A percentile compares a stretch with the other conserved stretches of the same genome.
phyloP scores from a whole-genome alignment of 2,329 filamentous ascomycete species.

The Ceratocystis harringtonii region DNA sequence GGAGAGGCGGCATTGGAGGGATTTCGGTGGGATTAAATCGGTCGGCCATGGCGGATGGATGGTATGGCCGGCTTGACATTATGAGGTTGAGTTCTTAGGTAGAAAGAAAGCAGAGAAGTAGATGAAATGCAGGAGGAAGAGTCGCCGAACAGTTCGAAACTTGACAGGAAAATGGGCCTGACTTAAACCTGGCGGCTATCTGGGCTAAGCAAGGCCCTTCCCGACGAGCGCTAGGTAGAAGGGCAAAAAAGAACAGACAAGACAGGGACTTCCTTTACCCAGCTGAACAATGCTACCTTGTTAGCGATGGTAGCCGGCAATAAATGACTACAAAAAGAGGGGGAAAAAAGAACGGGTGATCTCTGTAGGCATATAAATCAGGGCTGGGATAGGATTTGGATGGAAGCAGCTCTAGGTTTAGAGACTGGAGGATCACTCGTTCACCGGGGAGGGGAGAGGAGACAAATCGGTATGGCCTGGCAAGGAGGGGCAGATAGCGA shows the following conservation, averaged over 20 bases:
- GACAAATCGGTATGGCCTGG: not conserved
- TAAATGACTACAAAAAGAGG: not conserved
- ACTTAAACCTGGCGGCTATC: not conserved
- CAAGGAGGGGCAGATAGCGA: not conserved
- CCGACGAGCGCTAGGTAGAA: not conserved
- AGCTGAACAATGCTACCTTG: not conserved
- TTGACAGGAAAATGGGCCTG: not conserved
- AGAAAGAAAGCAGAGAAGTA: not conserved
- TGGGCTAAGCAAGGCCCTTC: not conserved
- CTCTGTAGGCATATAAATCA: not conserved
- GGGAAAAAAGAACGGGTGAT: not conserved
- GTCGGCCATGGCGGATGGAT: slow-evolving; percentile 10
- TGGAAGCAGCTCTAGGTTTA: not conserved
- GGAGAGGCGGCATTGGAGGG: not conserved
- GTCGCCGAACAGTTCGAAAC: not conserved
- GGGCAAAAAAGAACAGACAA: not conserved
- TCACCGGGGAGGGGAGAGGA: not conserved
- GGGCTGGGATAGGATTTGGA: not conserved
- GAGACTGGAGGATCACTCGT: not conserved
- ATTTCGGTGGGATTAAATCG: not conserved
- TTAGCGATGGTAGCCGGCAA: not conserved
- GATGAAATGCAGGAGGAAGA: not conserved
- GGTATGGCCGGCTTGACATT: not conserved
- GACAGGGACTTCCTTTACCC: not conserved
- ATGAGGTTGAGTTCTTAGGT: not conserved